phyloP scores from a whole-genome alignment of 768 basidiomycete species.

The Leccinum uliginosum region DNA sequence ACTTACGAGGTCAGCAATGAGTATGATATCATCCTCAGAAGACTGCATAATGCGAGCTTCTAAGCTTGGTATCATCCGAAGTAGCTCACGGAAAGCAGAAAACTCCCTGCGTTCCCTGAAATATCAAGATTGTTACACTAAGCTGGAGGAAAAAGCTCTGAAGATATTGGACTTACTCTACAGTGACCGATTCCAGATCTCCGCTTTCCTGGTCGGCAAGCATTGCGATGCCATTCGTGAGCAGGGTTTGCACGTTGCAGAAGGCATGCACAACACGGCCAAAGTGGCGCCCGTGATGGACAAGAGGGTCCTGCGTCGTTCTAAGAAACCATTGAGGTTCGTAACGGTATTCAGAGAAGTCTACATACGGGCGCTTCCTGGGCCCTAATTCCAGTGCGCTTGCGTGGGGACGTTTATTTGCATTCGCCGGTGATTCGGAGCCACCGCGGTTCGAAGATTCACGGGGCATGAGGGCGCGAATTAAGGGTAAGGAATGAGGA shows the following conservation, averaged over 20 bases:
- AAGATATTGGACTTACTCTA: background rate
- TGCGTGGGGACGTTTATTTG: background rate
- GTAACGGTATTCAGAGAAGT: background rate
- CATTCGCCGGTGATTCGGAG: background rate
- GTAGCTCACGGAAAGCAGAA: background rate
- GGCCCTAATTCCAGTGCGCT: background rate
- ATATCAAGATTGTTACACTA: background rate
- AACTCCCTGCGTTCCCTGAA: background rate
- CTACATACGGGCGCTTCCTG: background rate
- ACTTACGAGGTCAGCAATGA: background rate
- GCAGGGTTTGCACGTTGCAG: background rate
- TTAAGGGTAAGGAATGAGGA: background rate
- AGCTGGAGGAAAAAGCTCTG: background rate
- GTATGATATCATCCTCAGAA: background rate
- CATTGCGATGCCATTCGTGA: background rate
- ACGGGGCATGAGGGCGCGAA: background rate
- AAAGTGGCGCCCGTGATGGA: background rate
- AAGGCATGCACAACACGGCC: background rate
- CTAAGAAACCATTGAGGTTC: background rate
- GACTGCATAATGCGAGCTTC: background rate
- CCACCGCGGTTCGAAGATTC: background rate
- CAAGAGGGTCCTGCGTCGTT: background rate
- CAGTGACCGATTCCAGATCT: background rate
- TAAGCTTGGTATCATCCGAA: background rate
- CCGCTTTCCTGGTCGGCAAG: background rate